Base-by-base conservation (phyloP, 164 flowering plant genomes). In the Vitis rupestris region DNA sequence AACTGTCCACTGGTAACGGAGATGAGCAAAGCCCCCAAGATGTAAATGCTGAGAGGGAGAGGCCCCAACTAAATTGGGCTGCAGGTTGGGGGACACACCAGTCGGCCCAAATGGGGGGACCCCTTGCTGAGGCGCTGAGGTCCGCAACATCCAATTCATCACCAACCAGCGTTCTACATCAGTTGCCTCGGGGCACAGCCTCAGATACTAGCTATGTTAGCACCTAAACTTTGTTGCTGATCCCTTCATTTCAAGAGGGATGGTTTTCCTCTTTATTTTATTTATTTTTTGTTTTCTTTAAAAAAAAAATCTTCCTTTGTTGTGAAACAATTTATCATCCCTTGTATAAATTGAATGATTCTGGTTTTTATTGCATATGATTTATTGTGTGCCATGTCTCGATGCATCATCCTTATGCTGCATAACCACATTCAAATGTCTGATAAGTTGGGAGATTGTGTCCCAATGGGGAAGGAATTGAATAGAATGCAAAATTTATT, bases 41-140 rank as follows among this genome's bases (percentile, higher is more conserved):
- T 10, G 70, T 53, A 29, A 76, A 70, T 54, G 77, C n/a, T 0
- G 81, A 72, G 27, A 63, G 73, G 37, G 88, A 72, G 29, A 74
- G 70, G 19, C 64, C 58, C 2, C 86, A 71, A 14, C 13, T 77
- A 64, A 78, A 69, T 64, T 90, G 93, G 93, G 77, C 66, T 5
- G 17, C 71, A 0, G 80, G 85, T 12, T 84, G 90, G 91, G 78
- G 79, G 1, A 23, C 82, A 2, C 76, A 75, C 58, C 84, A 64
- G n/a, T 87, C 77, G 63, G 78, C 84, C 54, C 78, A 86, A 0
- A 83, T 87, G 90, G 97, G 93, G 0, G 97, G 97, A 11, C 98
- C 97, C 2, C 86, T 93, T 1, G 97, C 95, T 0, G 98, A 93
- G 81, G 97, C 93, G 0, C 72, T 93, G 55, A 73, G 95, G 30